Base-by-base conservation (phyloP, 228 moss, liverwort and hornwort species). In the Sphagnum magellanicum region DNA sequence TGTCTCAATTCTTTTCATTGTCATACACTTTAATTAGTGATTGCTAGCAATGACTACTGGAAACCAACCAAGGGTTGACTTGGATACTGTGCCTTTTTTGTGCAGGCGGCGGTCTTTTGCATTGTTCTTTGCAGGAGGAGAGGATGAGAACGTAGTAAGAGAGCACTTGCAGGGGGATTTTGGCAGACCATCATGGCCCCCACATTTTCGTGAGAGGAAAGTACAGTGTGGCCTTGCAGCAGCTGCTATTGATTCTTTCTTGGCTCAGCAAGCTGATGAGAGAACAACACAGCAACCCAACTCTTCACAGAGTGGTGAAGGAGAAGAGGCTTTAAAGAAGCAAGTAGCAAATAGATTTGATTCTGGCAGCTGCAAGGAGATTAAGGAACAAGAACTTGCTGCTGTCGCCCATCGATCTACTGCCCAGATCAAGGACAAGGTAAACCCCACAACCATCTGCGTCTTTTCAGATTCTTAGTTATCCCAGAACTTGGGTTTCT, bases 101-200 rank as follows among this genome's bases (percentile, higher is more conserved):
- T 79, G 74, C 84, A 88, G 88, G 79, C 78, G 79, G 68, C 81
- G 88, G 63, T 88, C 88, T 15, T 84, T 84, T 63, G 79, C 81
- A 49, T 71, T 88, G 52, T 88, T 88, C 71, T 88, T 88, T 64
- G 79, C 79, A 70, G 84, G 81, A 9, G 87, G 87, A 50, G 84
- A 84, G 75, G 84, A 88, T 64, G 88, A 88, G 61, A 64, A 73
- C 10, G 81, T 81, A 13, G 88, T 79, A 5, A 73, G 64, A 55
- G 73, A 84, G 73, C 79, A 81, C 46, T 76, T 88, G 10, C 78
- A 80, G 9, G 81, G 81, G 4, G 84, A 84, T 57, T 81, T 32
- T 32, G 32, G 32, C 32, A 32, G 81, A 50, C 84, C 79, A 5
- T 76, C 88, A 48, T 88, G 84, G 84, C 87, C 87, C 13, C 81